These are phyloP conservation scores for Zarea fungicola DNA, from an alignment of 2,329 filamentous ascomycete species.

Conservation along the genomic window DNA sequence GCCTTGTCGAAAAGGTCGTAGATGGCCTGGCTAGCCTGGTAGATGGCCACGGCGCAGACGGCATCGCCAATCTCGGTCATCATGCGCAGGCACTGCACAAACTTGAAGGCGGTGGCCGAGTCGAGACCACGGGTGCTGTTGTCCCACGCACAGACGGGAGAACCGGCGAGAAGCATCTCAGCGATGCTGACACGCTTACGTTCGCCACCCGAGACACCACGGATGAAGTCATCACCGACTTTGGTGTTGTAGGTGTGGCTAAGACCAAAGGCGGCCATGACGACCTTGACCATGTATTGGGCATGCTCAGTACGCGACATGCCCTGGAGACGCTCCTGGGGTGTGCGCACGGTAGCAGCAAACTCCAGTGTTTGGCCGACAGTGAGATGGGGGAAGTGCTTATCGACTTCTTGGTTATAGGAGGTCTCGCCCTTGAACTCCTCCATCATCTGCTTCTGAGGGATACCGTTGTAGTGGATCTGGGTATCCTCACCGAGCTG, in stretches of 20 bases:
- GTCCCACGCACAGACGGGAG: slow-evolving; percentile 59
- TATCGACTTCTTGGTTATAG: slow-evolving; percentile 72
- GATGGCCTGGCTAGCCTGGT: slow-evolving; percentile 65
- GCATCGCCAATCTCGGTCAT: slow-evolving; percentile 59
- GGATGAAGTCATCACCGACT: slow-evolving; percentile 69
- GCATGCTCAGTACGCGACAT: slow-evolving; percentile 57
- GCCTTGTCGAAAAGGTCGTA: slow-evolving; percentile 74
- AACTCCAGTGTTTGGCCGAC: slow-evolving; percentile 71
- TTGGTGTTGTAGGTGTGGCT: slow-evolving; percentile 67
- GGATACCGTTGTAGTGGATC: slow-evolving; percentile 61
- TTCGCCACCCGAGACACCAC: slow-evolving; percentile 67
- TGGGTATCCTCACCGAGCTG: slow-evolving; percentile 42
- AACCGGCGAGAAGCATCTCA: slow-evolving; percentile 64
- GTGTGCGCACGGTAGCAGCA: slow-evolving; percentile 63
- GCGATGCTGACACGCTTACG: slow-evolving; percentile 78
- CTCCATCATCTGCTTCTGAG: slow-evolving; percentile 46
- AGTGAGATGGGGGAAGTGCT: slow-evolving; percentile 73
- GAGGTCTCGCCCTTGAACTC: slow-evolving; percentile 62
- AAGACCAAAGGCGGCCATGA: slow-evolving; percentile 68
- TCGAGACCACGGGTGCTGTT: slow-evolving; percentile 71
- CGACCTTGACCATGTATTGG: slow-evolving; percentile 58
- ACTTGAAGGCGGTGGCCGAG: slow-evolving; percentile 67
- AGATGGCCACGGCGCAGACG: slow-evolving; percentile 63
- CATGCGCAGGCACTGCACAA: slow-evolving; percentile 61
- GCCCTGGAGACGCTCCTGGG: slow-evolving; percentile 57